Conservation (phyloP, 345 rosid species). For the Populus nigra region DNA sequence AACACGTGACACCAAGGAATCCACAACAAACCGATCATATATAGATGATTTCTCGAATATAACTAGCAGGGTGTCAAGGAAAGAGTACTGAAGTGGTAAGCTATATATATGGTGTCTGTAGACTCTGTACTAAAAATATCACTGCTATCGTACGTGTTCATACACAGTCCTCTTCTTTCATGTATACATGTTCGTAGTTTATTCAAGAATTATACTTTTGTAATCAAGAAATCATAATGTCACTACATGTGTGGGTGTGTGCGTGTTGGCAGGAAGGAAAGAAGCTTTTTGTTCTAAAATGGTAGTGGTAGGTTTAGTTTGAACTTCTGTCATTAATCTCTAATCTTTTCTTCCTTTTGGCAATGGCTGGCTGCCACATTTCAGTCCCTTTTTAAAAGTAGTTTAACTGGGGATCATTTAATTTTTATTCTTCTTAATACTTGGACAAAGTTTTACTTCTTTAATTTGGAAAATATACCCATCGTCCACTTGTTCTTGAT, state of each 20-base stretch:
- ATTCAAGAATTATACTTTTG: not conserved
- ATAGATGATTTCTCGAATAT: not conserved
- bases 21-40: not conserved
- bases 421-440: too few species aligned
- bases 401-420: too few species aligned
- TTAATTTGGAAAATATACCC: too few species aligned
- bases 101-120: too few species aligned
- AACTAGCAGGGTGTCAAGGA: not conserved
- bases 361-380: too few species aligned
- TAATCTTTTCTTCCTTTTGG: not conserved
- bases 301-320: not conserved
- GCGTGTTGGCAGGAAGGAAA: not conserved
- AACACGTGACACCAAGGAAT: not conserved
- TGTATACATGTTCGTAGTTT: not conserved
- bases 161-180: too few species aligned
- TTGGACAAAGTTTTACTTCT: too few species aligned
- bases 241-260: not conserved
- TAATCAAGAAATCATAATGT: not conserved
- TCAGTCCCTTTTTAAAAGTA: too few species aligned
- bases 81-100: too few species aligned
- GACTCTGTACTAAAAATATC: too few species aligned
- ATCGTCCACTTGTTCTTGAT: too few species aligned
- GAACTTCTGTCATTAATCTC: not conserved
- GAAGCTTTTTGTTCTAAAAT: not conserved
- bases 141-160: not conserved